These are phyloP conservation scores for Colletotrichum trifolii DNA, from an alignment of 2,329 filamentous ascomycete genomes.

Conservation along the genomic window DNA sequence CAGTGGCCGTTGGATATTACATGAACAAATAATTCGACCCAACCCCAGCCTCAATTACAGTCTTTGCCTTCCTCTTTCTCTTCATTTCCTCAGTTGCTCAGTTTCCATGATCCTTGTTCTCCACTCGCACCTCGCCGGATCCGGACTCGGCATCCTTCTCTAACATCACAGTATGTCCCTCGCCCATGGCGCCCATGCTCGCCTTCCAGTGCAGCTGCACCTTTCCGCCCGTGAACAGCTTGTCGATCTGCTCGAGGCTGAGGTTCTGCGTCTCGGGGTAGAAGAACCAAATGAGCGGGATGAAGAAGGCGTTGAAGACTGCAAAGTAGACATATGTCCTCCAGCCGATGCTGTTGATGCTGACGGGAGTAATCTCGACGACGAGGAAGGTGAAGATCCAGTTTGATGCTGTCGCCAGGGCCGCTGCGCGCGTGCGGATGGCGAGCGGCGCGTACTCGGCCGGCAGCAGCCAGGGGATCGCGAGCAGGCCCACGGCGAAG, in stretches of 20 bases:
- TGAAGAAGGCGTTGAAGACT: conserved; percentile 50
- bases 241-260: conserved; percentile 61
- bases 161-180: conserved; percentile 21
- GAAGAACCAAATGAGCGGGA: conserved; percentile 59
- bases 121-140: conserved; percentile 30
- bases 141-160: conserved; percentile 32
- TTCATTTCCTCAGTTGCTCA: too few species aligned
- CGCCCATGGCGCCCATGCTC: conserved; percentile 46
- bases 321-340: conserved; percentile 52
- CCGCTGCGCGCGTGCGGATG: conserved; percentile 51
- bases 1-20: conserved; percentile 22
- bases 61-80: neutral
- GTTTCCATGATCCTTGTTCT: conserved; percentile 20
- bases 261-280: conserved; percentile 61
- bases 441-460: conserved; percentile 56
- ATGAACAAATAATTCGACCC: neutral
- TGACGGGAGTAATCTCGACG: conserved; percentile 51
- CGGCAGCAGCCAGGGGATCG: conserved; percentile 52
- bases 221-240: conserved; percentile 48
- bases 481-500: conserved; percentile 53
- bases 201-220: conserved; percentile 45
- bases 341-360: conserved; percentile 50
- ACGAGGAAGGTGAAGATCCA: conserved; percentile 50
- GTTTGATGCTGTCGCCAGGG: conserved; percentile 52
- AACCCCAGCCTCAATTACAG: neutral